Evolutionary conservation across 2,329 filamentous ascomycete species (phyloP), one percentile per base, ranked within the genome.

Genomic region (Penicillium verrucosum): DNA sequence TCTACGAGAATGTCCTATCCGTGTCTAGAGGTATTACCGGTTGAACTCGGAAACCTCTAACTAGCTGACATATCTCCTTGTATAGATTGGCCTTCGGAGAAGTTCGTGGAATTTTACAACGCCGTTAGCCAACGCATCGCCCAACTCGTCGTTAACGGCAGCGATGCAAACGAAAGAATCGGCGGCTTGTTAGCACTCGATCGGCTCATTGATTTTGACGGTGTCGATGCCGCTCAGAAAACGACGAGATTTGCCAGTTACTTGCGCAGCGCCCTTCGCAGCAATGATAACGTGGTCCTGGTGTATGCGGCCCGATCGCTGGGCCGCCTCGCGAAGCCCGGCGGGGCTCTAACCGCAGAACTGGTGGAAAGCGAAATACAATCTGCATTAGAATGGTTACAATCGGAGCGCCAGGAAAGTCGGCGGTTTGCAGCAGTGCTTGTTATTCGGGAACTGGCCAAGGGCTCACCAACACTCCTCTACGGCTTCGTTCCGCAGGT

Each of bases 311-410:
- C 94, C 41, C 86, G 89, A 64, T 92, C 93, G 4, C 81, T 99
- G 29, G 94, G 94, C 44, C 90, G 92, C 71, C 83, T 99, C 58
- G 96, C 93, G 60, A 88, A 90, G 64, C 94, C 94, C 0, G 94
- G 94, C 60, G 94, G 94, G 58, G 92, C 94, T 32, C 81, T 97
- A 61, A 96, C 96, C 43, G 95, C 93, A 8, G 93, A 97, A 74
- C 81, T 99, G 53, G 94, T 99, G 56, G 94, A 99, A 71, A 93
- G 92, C 53, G 93, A 99, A 75, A 92, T 97, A 60, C 95, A 97
- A 74, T 94, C 92, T 18, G 92, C 95, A 2, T 81, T 99, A 52
- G 94, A 99, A 77, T 97, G 92, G 90, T 84, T 99, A 56, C 93
- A 97, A 71, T 92, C 92, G 47, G 95, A 97, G 72, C 85, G 93